Base-by-base conservation (phyloP, 108 stramenopile genomes). In the Skeletonema costatum region DNA sequence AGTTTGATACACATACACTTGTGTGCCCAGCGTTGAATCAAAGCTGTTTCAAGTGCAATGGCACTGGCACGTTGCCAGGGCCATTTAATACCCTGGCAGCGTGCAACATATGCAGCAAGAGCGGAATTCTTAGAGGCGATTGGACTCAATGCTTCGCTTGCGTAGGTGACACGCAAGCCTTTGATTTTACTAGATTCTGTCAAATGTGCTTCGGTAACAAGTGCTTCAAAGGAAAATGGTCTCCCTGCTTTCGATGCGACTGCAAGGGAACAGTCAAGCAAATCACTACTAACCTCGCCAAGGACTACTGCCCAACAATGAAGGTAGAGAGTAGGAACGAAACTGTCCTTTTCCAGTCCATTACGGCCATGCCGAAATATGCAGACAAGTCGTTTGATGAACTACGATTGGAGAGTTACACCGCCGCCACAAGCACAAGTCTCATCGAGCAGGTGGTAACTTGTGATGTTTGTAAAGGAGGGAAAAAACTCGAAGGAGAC, bases 371-470 rank as follows among this genome's bases (percentile, higher is more conserved):
- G 95, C 83, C 86, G 11, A 82, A 79, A 63, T 98, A 97, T 68
- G 89, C 86, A 51, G 74, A 79, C 9, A 97, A 97, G 67, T 86
- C 83, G 10, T 93, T 94, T 81, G 97, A 98, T 83, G 96, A 98
- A 81, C 77, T 98, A 25, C 80, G 96, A 5, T 79, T 93, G 39
- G 96, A 98, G 74, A 97, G 97, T 85, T 95, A 94, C 77, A 48
- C 61, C 39, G 11, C 11, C 39, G 36, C 36, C 6, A 36, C 1
- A 36, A 6, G 8, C 6, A 36, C 1, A 36, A 6, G 8, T 48
- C 46, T 4, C 46, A 19, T 12, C 17, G 50, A 19, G 17, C 50
- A 12, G 5, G 2, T 19, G 5, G 50, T 51, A n/a, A 51, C 50
- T 4, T 51, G 50, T 51, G 50, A 51, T 19, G 50, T 51, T 19